Percentiles rank a stretch among this genome's conserved stretches.
Evolutionary conservation across 345 rosid genomes (phyloP).

Genomic region (Salix koriyanagi): DNA sequence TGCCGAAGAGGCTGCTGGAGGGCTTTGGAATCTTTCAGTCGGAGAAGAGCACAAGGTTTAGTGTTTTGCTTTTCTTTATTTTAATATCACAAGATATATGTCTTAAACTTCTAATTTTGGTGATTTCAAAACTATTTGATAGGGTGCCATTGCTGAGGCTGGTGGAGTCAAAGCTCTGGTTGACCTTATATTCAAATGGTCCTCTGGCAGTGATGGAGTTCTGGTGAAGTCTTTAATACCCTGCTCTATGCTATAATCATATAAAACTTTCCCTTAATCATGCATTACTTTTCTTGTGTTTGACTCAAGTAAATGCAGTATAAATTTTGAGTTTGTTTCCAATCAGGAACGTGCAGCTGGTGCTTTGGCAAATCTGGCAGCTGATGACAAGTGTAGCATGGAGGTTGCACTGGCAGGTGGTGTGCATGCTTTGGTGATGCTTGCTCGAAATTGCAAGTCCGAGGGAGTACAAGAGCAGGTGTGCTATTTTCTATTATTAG

Average conservation of each 20-base stretch:
- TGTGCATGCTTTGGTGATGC: slow-evolving; percentile 33
- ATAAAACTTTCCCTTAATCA: not conserved
- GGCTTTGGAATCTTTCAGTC: slow-evolving; percentile 44
- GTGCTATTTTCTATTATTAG: not conserved
- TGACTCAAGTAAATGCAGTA: not conserved
- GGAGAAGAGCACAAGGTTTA: slow-evolving; percentile 47
- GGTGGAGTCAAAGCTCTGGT: slow-evolving; percentile 40
- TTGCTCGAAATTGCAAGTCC: slow-evolving; percentile 28
- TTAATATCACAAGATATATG: not conserved
- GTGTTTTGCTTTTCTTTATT: not conserved
- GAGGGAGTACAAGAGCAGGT: slow-evolving; percentile 47
- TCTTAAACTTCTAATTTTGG: not conserved
- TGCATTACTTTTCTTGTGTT: not conserved
- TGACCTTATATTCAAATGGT: slow-evolving; percentile 38
- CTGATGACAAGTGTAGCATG: slow-evolving; percentile 39
- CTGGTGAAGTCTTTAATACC: slow-evolving; percentile 18
- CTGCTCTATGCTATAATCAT: not conserved
- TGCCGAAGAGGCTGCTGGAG: slow-evolving; percentile 46
- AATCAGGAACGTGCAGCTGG: slow-evolving; percentile 47
- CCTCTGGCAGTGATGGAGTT: slow-evolving; percentile 25
- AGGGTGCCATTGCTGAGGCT: slow-evolving; percentile 39
- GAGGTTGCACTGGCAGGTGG: slow-evolving; percentile 33
- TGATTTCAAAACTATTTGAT: slow-evolving; percentile 4
- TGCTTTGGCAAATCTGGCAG: slow-evolving; percentile 41
- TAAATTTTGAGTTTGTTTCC: not conserved